Conservation (phyloP, 1,139 yeast species). For the Spathaspora sp. region DNA sequence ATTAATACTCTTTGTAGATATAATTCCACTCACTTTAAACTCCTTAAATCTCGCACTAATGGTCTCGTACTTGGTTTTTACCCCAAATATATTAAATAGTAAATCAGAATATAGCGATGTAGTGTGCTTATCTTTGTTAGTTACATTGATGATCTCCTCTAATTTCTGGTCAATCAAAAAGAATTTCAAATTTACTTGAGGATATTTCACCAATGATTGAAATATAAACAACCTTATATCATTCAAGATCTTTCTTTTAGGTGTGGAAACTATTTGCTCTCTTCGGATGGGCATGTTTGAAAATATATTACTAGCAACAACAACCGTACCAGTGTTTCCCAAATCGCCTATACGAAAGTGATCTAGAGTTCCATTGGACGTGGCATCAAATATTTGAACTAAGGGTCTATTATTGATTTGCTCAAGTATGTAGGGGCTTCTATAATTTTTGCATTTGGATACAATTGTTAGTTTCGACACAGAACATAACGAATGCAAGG, state of each 20-base stretch:
- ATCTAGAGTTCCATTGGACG: background rate
- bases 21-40: conserved; percentile 26
- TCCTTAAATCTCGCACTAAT: conserved; percentile 22
- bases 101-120: conserved; percentile 2
- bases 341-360: conserved; percentile 8
- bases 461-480: conserved; percentile 34
- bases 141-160: conserved; percentile 6
- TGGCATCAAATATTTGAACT: conserved; percentile 5
- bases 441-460: conserved; percentile 24
- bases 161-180: conserved; percentile 10
- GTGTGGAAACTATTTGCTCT: conserved; percentile 20
- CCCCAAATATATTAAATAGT: conserved; percentile 9
- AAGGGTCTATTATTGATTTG: background rate
- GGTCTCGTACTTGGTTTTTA: conserved; percentile 15
- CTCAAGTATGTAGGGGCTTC: conserved; percentile 7
- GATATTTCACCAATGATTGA: conserved; percentile 28
- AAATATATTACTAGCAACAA: conserved; percentile 50
- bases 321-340: conserved; percentile 47
- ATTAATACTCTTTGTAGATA: conserved; percentile 28
- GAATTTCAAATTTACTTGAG: conserved; percentile 24
- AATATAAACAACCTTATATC: conserved; percentile 34
- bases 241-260: conserved; percentile 24
- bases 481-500: conserved; percentile 58
- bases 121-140: background rate
- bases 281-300: conserved; percentile 59